These are phyloP conservation scores for Chaetoceros muelleri DNA, from an alignment of 108 stramenopile species.

Conservation along the genomic window DNA sequence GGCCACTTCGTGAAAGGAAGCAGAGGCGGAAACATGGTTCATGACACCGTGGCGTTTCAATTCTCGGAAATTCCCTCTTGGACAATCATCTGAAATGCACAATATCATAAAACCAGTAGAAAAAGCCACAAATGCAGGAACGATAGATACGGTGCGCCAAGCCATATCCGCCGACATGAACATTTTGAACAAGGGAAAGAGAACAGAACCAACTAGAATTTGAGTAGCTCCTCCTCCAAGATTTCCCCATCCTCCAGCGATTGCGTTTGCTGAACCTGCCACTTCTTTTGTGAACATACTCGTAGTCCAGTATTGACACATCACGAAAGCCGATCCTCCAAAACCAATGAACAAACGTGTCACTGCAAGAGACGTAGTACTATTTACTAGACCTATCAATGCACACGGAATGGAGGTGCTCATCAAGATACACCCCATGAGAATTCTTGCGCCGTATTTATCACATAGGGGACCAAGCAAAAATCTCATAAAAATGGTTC, in stretches of 20 bases:
- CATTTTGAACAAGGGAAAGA: constrained; percentile 39
- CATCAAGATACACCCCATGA: constrained; percentile 44
- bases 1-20: constrained; percentile 31
- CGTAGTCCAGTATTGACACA: constrained; percentile 61
- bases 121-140: constrained; percentile 48
- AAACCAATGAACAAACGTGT: constrained; percentile 63
- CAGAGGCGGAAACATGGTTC: constrained; percentile 26
- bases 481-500: constrained; percentile 63
- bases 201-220: constrained; percentile 36
- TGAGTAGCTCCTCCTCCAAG: no score
- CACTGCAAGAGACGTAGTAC: constrained; percentile 26
- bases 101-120: constrained; percentile 21
- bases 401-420: constrained; percentile 57
- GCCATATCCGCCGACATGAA: constrained; percentile 18
- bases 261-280: constrained; percentile 61
- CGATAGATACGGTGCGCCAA: constrained; percentile 55
- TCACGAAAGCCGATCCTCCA: constrained; percentile 56
- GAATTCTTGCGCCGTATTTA: constrained; percentile 55
- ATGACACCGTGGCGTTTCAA: constrained; percentile 40
- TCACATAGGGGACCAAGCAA: constrained; percentile 76
- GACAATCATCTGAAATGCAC: constrained; percentile 48
- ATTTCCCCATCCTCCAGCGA: no score
- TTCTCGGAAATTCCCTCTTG: constrained; percentile 57
- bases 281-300: constrained; percentile 57
- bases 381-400: constrained; percentile 49